phyloP scores from a whole-genome alignment of 2,329 filamentous ascomycete genomes.

The Clonostachys byssicola region DNA sequence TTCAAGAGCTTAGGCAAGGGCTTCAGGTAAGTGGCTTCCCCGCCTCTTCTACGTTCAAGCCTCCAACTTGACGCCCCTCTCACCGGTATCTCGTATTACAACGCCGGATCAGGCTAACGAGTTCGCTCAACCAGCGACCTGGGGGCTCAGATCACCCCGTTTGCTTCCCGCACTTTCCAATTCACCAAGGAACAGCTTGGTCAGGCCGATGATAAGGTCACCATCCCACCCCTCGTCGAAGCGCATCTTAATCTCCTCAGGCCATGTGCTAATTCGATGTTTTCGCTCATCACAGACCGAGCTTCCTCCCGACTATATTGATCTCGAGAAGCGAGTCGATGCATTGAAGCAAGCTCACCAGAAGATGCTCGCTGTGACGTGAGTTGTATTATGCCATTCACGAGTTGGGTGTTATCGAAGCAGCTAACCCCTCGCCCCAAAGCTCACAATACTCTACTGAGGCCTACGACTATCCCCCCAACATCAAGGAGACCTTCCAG shows the following conservation, averaged over 20 bases:
- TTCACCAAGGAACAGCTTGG: constrained; percentile 98
- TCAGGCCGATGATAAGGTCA: constrained; percentile 87
- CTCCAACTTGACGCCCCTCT: background rate
- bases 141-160: constrained; percentile 84
- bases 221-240: constrained; percentile 2
- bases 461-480: constrained; percentile 89
- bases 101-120: background rate
- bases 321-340: constrained; percentile 98
- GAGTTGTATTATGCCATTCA: constrained; percentile 31
- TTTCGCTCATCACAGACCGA: constrained; percentile 63
- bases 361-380: constrained; percentile 96
- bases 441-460: constrained; percentile 93
- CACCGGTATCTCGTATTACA: constrained; percentile 2
- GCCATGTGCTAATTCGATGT: background rate
- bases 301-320: constrained; percentile 94
- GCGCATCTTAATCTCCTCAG: no score
- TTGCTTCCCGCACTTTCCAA: constrained; percentile 90
- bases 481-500: constrained; percentile 96
- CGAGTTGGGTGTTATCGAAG: no score
- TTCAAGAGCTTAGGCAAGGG: constrained; percentile 56
- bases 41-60: constrained; percentile 1
- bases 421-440: background rate
- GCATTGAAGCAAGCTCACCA: constrained; percentile 95
- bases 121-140: constrained; percentile 34
- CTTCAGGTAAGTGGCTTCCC: constrained; percentile 39